Evolutionary conservation across 73 alveolate genomes (phyloP).

Genomic region (Paramecium pentaurelia): DNA sequence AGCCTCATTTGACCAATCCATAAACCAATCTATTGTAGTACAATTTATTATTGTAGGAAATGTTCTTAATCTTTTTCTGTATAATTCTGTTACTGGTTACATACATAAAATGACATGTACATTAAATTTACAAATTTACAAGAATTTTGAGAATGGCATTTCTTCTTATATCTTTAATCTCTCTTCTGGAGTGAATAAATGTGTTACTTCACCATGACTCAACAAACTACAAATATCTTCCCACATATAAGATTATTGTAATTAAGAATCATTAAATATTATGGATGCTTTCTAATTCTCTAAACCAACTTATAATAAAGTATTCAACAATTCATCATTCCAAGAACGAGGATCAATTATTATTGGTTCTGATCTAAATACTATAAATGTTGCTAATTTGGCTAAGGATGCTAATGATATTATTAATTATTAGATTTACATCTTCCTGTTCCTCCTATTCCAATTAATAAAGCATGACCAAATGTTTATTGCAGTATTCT

Average conservation of each 20-base stretch:
- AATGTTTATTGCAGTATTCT: slow-evolving; percentile 76
- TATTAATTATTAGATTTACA: slow-evolving; percentile 8
- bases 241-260: neutral
- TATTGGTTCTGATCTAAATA: slow-evolving; percentile 11
- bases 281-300: neutral
- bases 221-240: slow-evolving; percentile 61
- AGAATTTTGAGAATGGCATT: slow-evolving; percentile 40
- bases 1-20: slow-evolving; percentile 73
- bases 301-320: neutral
- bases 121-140: slow-evolving; percentile 56
- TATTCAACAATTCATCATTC: neutral
- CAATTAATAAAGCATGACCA: slow-evolving; percentile 83
- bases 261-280: slow-evolving; percentile 9
- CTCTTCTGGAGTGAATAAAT: slow-evolving; percentile 62
- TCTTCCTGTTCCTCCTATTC: slow-evolving; percentile 84
- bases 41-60: slow-evolving; percentile 72
- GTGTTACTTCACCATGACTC: slow-evolving; percentile 60
- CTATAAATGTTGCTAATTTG: slow-evolving; percentile 67
- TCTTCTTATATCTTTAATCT: slow-evolving; percentile 63
- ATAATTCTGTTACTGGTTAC: slow-evolving; percentile 67
- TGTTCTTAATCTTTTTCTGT: slow-evolving; percentile 65
- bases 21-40: slow-evolving; percentile 74
- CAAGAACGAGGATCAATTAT: neutral
- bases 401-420: slow-evolving; percentile 54
- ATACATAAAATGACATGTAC: slow-evolving; percentile 65